These are phyloP conservation scores for Penicillium sp. DNA, from an alignment of 2,329 filamentous ascomycete genomes.

Conservation along the genomic window DNA sequence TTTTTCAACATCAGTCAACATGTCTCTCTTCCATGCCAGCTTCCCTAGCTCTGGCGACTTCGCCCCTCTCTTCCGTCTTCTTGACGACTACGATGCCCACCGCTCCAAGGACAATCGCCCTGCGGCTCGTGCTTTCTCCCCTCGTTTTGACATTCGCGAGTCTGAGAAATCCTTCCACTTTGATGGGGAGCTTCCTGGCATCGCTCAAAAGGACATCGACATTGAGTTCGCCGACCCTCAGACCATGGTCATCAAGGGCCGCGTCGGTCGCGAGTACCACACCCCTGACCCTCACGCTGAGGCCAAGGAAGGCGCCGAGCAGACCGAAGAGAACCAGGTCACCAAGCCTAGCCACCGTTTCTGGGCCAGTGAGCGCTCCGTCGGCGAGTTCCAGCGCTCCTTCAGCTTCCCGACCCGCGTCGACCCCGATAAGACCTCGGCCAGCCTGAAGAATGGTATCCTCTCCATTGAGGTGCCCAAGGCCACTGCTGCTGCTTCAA, in stretches of 20 bases:
- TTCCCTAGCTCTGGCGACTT: slow-evolving; percentile 37
- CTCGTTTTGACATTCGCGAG: slow-evolving; percentile 49
- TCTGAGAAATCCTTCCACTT: slow-evolving; percentile 44
- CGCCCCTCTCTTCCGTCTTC: slow-evolving; percentile 45
- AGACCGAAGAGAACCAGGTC: slow-evolving; percentile 14
- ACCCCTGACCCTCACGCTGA: slow-evolving; percentile 45
- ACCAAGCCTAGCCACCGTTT: slow-evolving; percentile 44
- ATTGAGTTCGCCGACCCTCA: slow-evolving; percentile 49
- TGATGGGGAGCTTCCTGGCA: slow-evolving; percentile 49
- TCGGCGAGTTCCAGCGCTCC: slow-evolving; percentile 57
- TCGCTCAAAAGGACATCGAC: slow-evolving; percentile 45
- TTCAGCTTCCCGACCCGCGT: slow-evolving; percentile 58
- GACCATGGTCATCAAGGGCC: slow-evolving; percentile 47
- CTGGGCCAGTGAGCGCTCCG: slow-evolving; percentile 58
- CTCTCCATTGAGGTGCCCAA: slow-evolving; percentile 58
- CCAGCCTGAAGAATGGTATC: slow-evolving; percentile 58
- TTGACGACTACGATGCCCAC: slow-evolving; percentile 45
- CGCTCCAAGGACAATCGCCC: slow-evolving; percentile 23
- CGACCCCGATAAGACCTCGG: slow-evolving; percentile 59
- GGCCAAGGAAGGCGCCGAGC: slow-evolving; percentile 38
- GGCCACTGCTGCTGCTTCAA: slow-evolving; percentile 45
- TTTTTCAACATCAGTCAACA: slow-evolving; percentile 16
- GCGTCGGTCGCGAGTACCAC: slow-evolving; percentile 38
- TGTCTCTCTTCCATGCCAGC: slow-evolving; percentile 36
- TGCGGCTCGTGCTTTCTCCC: slow-evolving; percentile 36